Percentiles rank a stretch among this genome's conserved stretches.
Evolutionary conservation across 164 flowering plant species (phyloP).

Genomic region (Nymphaea colorata): DNA sequence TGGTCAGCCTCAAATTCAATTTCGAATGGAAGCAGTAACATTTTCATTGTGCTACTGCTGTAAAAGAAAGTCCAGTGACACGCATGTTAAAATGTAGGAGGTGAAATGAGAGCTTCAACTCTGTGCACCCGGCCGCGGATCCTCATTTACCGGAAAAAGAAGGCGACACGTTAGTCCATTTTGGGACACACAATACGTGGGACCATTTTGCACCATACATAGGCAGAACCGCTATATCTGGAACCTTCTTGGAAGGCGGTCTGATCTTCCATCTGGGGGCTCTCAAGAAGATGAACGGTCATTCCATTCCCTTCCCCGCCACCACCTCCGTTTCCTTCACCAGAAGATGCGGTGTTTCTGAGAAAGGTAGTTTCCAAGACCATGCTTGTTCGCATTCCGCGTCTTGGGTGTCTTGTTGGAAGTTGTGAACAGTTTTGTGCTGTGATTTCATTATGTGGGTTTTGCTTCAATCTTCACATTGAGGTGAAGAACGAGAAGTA

Average conservation of each 20-base stretch:
- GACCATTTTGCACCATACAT: background rate
- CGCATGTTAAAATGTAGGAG: too few species aligned
- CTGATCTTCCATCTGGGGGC: too few species aligned
- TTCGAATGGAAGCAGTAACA: too few species aligned
- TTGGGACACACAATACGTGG: background rate
- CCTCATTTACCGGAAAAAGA: background rate
- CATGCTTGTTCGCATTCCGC: background rate
- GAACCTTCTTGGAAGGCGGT: too few species aligned
- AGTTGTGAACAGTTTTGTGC: background rate
- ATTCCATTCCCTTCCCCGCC: conserved; percentile 8
- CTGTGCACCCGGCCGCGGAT: too few species aligned
- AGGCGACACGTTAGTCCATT: background rate
- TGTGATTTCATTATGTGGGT: background rate
- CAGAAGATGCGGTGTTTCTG: conserved; percentile 5
- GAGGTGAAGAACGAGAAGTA: background rate
- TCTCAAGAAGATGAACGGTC: background rate
- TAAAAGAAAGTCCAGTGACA: too few species aligned
- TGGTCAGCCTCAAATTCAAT: too few species aligned
- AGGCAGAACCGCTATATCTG: background rate
- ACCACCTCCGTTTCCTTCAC: conserved; percentile 39
- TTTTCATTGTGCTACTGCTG: too few species aligned
- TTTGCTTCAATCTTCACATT: background rate
- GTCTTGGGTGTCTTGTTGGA: background rate
- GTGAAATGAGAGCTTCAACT: too few species aligned
- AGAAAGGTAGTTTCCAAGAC: conserved; percentile 5